Base-by-base conservation (phyloP, 192 early-diverging fungal species). In the Radiomyces spectabilis region DNA sequence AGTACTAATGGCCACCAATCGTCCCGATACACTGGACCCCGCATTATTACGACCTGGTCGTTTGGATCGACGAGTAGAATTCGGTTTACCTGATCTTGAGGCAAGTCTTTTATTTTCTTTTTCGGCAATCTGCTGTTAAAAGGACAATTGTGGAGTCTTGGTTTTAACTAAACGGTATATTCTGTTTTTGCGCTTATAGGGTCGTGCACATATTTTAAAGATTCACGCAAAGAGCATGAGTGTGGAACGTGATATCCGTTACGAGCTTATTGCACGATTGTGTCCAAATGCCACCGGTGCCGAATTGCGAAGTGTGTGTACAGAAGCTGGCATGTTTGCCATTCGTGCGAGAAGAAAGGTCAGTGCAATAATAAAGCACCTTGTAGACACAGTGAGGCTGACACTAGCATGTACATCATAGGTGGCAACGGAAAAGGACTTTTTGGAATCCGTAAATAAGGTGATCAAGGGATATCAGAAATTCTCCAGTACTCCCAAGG, bases 271-370 rank as follows among this genome's bases (percentile, higher is more conserved):
- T 75, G 95, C 95, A 1, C 82, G 97, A 5, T 77, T 99, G 55
- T 99, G 97, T 63, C 97, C 97, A 34, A 99, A 99, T 72, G 90
- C 92, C 54, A 99, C 97, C 1, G 96, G 96, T 53, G 97, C 97
- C 16, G 97, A 99, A 74, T 76, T 99, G 50, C 85, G 97, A 55
- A 90, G 87, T 68, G 97, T 99, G 47, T 99, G 97, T 77, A 99
- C 97, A 26, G 97, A 99, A 74, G 95, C 97, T 6, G 97, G 97
- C 52, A 99, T 99, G 97, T 99, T 93, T 82, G 97, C 97, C 1
- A 99, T 99, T 58, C 81, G 97, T 10, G 88, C 93, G 47, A 81
- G 97, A 68, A 85, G 95, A 82, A 98, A 98, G 87, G 82, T 77
- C 53, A 29, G 35, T 0, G 35, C 2, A 51, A 26, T n/a, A 25